Evolutionary conservation across 306 rosid species (phyloP).

Genomic region (Begonia fuchsioides): DNA sequence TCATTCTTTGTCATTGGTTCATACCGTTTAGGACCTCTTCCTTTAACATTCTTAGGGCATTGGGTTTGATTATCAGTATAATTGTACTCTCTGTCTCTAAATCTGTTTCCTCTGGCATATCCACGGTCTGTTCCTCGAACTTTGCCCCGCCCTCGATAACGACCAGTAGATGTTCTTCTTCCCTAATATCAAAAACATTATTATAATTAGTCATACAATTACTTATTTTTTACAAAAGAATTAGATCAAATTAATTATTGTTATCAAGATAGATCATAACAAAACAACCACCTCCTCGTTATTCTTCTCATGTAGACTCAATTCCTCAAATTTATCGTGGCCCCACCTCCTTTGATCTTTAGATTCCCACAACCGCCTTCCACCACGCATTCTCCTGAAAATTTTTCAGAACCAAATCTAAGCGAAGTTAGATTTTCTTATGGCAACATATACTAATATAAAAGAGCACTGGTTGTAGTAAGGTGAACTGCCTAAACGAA

Average conservation of each 20-base stretch:
- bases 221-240: no score
- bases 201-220: no score
- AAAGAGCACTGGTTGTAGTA: no score
- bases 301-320: constrained; percentile 48
- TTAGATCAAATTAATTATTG: no score
- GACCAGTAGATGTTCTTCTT: constrained; percentile 40
- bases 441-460: no score
- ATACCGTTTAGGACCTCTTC: constrained; percentile 72
- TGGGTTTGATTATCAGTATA: constrained; percentile 32
- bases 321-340: constrained; percentile 89
- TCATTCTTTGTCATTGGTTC: constrained; percentile 41
- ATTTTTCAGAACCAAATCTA: neutral
- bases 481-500: neutral
- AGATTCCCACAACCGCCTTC: constrained; percentile 93
- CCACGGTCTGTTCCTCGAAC: constrained; percentile 36
- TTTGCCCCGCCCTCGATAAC: constrained; percentile 47
- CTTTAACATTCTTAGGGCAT: constrained; percentile 43
- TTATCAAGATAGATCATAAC: neutral
- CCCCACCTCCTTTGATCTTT: constrained; percentile 90
- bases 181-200: constrained; percentile 8
- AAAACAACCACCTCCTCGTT: constrained; percentile 34
- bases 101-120: constrained; percentile 37
- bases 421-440: neutral
- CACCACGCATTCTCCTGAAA: constrained; percentile 31
- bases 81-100: constrained; percentile 21